Percentiles rank a stretch among this genome's conserved stretches.
phyloP scores from a whole-genome alignment of 257 asterid species.

The Oldenlandia corymbosa region DNA sequence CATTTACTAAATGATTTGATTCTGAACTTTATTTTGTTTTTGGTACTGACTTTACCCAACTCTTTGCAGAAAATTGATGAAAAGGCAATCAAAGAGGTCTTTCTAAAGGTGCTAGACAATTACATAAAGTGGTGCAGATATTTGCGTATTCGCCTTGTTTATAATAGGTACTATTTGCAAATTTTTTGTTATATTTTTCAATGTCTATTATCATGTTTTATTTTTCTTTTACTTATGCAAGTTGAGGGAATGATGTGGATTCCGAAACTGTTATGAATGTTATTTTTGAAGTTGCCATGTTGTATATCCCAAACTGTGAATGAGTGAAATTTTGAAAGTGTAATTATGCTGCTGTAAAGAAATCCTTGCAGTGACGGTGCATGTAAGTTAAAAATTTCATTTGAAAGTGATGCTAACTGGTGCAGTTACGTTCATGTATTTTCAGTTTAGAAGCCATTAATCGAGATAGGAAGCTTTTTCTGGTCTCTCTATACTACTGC shows the following conservation, averaged over 20 bases:
- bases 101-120: constrained; percentile 90
- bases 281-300: too few relatives aligned
- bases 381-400: background rate
- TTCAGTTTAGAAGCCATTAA: constrained; percentile 87
- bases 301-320: background rate
- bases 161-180: constrained; percentile 62
- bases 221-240: background rate
- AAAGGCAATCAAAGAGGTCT: constrained; percentile 78
- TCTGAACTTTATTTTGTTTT: background rate
- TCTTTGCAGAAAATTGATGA: constrained; percentile 79
- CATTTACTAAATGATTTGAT: background rate
- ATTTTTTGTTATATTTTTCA: constrained; percentile 15
- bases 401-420: constrained; percentile 19
- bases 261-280: too few relatives aligned
- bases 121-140: constrained; percentile 97
- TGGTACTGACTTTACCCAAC: background rate
- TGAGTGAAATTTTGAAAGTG: background rate
- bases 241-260: too few relatives aligned
- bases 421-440: background rate
- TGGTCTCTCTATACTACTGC: constrained; percentile 74
- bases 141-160: constrained; percentile 71
- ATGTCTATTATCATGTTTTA: background rate
- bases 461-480: constrained; percentile 83
- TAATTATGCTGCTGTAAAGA: background rate
- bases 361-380: background rate